Conservation (phyloP, 495 filamentous ascomycete genomes). For the Neurospora sublineolata region DNA sequence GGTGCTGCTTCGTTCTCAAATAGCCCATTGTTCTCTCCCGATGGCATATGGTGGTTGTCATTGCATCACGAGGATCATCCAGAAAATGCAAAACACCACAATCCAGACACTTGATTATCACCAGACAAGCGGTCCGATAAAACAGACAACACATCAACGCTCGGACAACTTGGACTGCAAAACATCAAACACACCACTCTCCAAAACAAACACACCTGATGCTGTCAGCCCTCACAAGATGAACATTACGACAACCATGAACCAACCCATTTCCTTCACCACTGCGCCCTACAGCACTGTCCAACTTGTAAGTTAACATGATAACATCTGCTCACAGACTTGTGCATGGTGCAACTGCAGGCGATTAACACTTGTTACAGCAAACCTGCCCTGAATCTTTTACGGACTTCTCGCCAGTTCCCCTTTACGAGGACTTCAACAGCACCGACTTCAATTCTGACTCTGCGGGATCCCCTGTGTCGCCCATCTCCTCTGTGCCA, state of each 20-base stretch:
- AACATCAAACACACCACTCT: not conserved
- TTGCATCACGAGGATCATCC: not conserved
- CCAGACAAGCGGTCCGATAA: not conserved
- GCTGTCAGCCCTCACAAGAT: not conserved
- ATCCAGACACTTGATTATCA: not conserved
- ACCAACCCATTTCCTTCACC: not conserved
- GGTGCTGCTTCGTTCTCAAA: not conserved
- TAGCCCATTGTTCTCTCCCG: not conserved
- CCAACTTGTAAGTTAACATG: not conserved
- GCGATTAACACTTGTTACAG: conserved; percentile 5
- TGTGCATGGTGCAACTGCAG: not conserved
- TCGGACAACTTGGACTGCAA: not conserved
- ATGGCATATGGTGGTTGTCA: not conserved
- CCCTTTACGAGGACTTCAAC: conserved; percentile 12
- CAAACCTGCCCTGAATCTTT: conserved; percentile 4
- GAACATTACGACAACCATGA: not conserved
- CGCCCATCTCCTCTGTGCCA: conserved; percentile 16
- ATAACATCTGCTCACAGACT: not conserved
- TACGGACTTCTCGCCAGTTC: conserved; percentile 15
- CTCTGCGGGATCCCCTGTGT: conserved; percentile 17
- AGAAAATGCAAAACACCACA: not conserved
- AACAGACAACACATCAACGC: not conserved
- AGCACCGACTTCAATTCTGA: conserved; percentile 19
- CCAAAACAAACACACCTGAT: not conserved
- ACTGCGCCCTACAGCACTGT: not conserved